Base-by-base conservation (phyloP, 208 protist genomes). In the Paratrypanosoma confusum region DNA sequence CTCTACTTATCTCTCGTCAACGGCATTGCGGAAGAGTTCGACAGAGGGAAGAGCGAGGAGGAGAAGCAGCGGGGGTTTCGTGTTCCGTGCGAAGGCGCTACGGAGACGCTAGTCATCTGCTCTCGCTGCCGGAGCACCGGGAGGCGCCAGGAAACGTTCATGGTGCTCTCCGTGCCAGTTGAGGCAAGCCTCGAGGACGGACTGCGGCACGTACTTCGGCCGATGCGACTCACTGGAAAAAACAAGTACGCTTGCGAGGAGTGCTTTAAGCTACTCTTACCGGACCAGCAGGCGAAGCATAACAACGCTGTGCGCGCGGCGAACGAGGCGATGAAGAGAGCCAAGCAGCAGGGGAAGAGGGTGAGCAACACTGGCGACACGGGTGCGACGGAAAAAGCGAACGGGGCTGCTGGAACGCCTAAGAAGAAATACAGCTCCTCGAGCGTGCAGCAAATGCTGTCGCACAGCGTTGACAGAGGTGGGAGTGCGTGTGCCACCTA, bases 1-100 rank as follows among this genome's bases (percentile, higher is more conserved):
- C 57, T 90, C n/a, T 63, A 89, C 34, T 65, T 88, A 13, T 71
- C 57, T n/a, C 51, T 95, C 25, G 54, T 84, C 25, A 90, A 95
- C 67, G 71, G 77, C 41, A 52, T 89, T 7, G 75, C 56, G 4
- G 77, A 89, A 43, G 85, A 94, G 50, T 82, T 89, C 36, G 74
- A 93, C 42, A 71, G 70, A 51, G 61, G 50, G 11, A 77, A 71
- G 46, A 71, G 20, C 1, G 63, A 65, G 3, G 65, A 74, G 46
- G 57, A 75, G 28, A 82, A 73, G 50, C 55, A 65, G 50, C 37
- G 42, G 35, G 33, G 21, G 22, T 57, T 46, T 39, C 63, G 70
- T 7, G 38, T 92, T 27, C 72, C 69, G 37, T 92, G 85, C 58
- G 76, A 92, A 35, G 75, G 82, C 14, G 56, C 45, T 32, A 26